These are phyloP conservation scores for Zygosaccharomyces pseudobailii DNA, from an alignment of 1,139 yeast genomes.

Conservation along the genomic window DNA sequence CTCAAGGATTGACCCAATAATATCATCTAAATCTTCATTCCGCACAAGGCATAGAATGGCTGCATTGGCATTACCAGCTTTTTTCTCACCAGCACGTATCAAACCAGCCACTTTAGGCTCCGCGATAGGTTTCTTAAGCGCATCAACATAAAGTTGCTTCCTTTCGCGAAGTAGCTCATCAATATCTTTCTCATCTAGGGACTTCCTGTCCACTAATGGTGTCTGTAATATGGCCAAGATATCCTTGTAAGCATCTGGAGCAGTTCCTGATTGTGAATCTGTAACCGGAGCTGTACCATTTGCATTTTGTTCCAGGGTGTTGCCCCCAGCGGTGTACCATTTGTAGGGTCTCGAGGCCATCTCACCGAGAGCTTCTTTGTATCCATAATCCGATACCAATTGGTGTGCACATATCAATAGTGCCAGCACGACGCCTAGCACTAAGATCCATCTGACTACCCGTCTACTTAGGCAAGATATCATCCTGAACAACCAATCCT, in stretches of 20 bases:
- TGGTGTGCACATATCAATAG: background rate
- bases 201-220: conserved; percentile 12
- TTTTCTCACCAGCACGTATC: conserved; percentile 23
- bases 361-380: background rate
- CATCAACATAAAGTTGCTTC: conserved; percentile 34
- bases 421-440: background rate
- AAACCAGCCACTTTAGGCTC: conserved; percentile 48
- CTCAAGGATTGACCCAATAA: conserved; percentile 49
- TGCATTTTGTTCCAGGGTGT: background rate
- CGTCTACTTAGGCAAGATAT: conserved; percentile 2
- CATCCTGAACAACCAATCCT: background rate
- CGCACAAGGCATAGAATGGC: conserved; percentile 69
- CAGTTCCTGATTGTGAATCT: background rate
- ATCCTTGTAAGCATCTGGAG: background rate
- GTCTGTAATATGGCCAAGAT: conserved; percentile 9
- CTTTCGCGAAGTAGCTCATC: conserved; percentile 38
- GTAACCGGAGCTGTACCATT: background rate
- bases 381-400: conserved; percentile 1
- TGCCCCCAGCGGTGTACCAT: background rate
- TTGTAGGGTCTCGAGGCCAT: conserved; percentile 2
- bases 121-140: conserved; percentile 35
- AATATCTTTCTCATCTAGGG: conserved; percentile 1
- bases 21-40: conserved; percentile 50
- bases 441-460: background rate
- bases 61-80: conserved; percentile 52